Base-by-base conservation (phyloP, 768 basidiomycete genomes). In the Gloeophyllum trabeum region DNA sequence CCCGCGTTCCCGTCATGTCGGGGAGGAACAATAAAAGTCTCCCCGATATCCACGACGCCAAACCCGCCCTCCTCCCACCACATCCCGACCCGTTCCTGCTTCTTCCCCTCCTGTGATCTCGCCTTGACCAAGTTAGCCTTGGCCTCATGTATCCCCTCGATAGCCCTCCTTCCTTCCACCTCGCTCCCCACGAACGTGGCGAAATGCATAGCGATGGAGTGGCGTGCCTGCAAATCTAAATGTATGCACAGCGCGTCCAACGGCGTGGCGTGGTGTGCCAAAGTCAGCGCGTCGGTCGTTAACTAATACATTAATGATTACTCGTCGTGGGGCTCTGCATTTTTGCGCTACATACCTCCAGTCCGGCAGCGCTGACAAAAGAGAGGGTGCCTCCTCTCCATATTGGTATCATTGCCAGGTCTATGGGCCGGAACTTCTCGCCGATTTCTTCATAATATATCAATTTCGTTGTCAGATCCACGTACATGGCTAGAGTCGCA, bases 361-460 rank as follows among this genome's bases (percentile, higher is more conserved):
- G 53, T 5, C 67, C 67, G 21, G 63, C 47, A 6, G 59, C 55
- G 5, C 58, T 55, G 34, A 70, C 47, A 40, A 65, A 59, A 3
- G 61, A 60, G 10, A 69, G 54, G 12, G 64, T 54, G 13, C 64
- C 66, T 16, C 67, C 67, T 6, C 65, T 59, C 67, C 67, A 69
- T 23, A 69, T 66, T 12, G 67, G 67, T 1, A 69, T 49, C 52
- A 68, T 61, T 2, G 65, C 59, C 14, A 68, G 45, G 49, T 67
- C 62, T 32, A 69, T 60, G 1, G 66, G 67, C 0, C 64, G 64
- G 24, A 57, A 61, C 43, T 54, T 54, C 5, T 54, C 41, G 2
- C 67, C 67, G 32, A 69, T 64, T 44, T 67, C 66, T 63, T 43
- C n/a, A 36, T 14, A n/a, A 30, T 7, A 30, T 30, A 16, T 30